Conservation (phyloP, 164 flowering plant genomes). For the Taxillus chinensis region DNA sequence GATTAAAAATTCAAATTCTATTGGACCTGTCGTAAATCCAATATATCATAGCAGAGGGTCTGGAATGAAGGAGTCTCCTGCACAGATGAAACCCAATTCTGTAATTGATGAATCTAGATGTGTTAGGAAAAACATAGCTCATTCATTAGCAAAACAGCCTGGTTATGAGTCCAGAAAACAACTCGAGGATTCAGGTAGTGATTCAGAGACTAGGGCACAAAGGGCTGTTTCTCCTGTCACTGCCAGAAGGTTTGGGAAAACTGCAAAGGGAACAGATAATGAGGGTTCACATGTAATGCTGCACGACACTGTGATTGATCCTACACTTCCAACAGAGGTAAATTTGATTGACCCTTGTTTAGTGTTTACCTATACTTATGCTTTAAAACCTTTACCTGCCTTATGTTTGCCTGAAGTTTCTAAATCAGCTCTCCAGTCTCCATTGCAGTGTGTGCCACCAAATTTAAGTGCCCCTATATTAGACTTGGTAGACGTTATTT, state of each 20-base stretch:
- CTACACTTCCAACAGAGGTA: slow-evolving; percentile 80
- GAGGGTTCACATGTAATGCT: slow-evolving; percentile 18
- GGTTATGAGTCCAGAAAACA: slow-evolving; percentile 24
- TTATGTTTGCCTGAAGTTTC: slow-evolving; percentile 1
- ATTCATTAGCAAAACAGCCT: slow-evolving; percentile 22
- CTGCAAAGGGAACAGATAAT: slow-evolving; percentile 18
- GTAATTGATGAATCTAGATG: slow-evolving; percentile 25
- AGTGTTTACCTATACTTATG: not conserved
- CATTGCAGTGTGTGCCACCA: slow-evolving; percentile 91
- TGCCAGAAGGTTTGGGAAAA: slow-evolving; percentile 17
- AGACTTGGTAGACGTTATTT: slow-evolving; percentile 87
- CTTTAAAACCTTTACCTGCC: not conserved
- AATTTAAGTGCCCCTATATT: slow-evolving; percentile 74
- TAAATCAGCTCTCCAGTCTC: slow-evolving; percentile 1
- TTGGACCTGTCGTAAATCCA: slow-evolving; percentile 17
- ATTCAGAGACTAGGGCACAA: slow-evolving; percentile 23
- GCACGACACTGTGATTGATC: slow-evolving; percentile 45
- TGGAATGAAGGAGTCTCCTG: slow-evolving; percentile 25
- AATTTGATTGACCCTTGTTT: not conserved
- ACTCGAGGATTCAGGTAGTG: slow-evolving; percentile 35
- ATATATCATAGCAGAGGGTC: slow-evolving; percentile 20
- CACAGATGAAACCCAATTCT: slow-evolving; percentile 28
- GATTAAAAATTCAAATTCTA: slow-evolving; percentile 17
- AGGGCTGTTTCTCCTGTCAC: slow-evolving; percentile 14
- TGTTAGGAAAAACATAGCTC: slow-evolving; percentile 17